Base-by-base conservation (phyloP, 371 early-diverging fungal genomes). In the Ordospora pajunii region DNA sequence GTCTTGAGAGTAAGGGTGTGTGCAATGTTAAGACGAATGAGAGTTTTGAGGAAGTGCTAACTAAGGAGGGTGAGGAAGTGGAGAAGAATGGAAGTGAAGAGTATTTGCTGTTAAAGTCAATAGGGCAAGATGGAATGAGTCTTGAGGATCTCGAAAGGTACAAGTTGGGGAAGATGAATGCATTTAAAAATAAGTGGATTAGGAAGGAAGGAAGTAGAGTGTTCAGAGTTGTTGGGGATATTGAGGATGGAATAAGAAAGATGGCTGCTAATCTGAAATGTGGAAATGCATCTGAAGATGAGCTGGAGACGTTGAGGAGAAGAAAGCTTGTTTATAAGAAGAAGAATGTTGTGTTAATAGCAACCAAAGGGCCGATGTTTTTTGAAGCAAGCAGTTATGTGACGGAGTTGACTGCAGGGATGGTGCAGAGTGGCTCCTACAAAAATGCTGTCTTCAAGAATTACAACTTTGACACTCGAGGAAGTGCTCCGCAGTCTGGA, bases 381-480 rank as follows among this genome's bases (percentile, higher is more conserved):
- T 88, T 92, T 37, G 88, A 87, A 40, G 82, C 92, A 43, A 88
- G 87, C 75, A 90, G 92, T 85, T 91, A 91, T 83, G 90, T 90
- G 40, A 92, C 94, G 0, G 99, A 99, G 79, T 87, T 99, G 77
- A 96, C 97, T 7, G 85, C 86, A 17, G 97, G 95, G 51, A 93
- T 96, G 94, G 87, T 83, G 87, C 86, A 88, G 88, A 90, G 89
- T 70, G 67, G 73, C 11, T 10, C 50, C 14, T 93, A 95, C 93
- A 92, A 92, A 85, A 88, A 83, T 19, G 88, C 88, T 17, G 86
- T 88, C 49, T 95, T 99, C 88, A 99, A 99, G 85, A 89, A 91
- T 81, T 98, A 96, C 89, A 98, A 99, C 87, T 97, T 98, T 88
- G 89, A 92, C 68, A 90, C 94, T 9, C 75, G 51, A 11, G 95